Percentiles rank a stretch among this genome's conserved stretches.
phyloP scores from a whole-genome alignment of 129 eudicot genomes.

The Tanacetum coccineum region DNA sequence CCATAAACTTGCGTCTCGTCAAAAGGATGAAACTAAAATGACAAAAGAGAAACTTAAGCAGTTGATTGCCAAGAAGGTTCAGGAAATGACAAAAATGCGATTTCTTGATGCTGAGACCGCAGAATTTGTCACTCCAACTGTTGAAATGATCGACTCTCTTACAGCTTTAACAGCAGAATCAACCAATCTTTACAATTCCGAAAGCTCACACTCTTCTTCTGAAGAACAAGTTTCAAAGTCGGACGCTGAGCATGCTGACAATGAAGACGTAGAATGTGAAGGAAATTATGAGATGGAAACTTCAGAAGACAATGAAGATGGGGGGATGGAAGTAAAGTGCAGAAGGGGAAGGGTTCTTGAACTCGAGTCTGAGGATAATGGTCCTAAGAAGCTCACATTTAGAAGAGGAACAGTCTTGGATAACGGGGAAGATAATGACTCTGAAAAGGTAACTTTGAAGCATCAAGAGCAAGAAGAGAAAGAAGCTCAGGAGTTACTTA shows the following conservation, averaged over 20 bases:
- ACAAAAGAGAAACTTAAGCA: slow-evolving; percentile 28
- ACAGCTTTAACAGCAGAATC: slow-evolving; percentile 22
- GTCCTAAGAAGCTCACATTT: slow-evolving; percentile 55
- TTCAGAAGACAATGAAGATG: slow-evolving; percentile 27
- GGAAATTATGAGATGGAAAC: slow-evolving; percentile 27
- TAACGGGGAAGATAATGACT: slow-evolving; percentile 14
- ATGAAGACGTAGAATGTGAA: slow-evolving; percentile 16
- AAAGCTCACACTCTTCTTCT: slow-evolving; percentile 20
- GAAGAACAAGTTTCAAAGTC: slow-evolving; percentile 19
- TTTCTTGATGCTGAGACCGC: slow-evolving; percentile 35
- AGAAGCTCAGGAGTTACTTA: slow-evolving; percentile 62
- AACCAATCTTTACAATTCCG: slow-evolving; percentile 11
- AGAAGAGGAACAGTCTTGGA: slow-evolving; percentile 39
- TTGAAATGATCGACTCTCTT: slow-evolving; percentile 25
- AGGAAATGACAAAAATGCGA: slow-evolving; percentile 55
- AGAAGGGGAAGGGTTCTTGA: slow-evolving; percentile 61
- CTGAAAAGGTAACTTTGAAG: slow-evolving; percentile 54
- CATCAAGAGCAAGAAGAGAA: slow-evolving; percentile 74
- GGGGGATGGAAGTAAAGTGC: slow-evolving; percentile 37
- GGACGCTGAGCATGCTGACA: slow-evolving; percentile 17
- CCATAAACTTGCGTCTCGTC: slow-evolving; percentile 28
- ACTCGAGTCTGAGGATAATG: slow-evolving; percentile 36
- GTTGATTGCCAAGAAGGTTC: slow-evolving; percentile 30
- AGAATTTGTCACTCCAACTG: slow-evolving; percentile 16
- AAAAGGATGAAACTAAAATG: slow-evolving; percentile 27